Percentiles rank a stretch among this genome's conserved stretches.
These are phyloP conservation scores for Nitzschia sp. DNA, from an alignment of 108 stramenopile genomes.

Conservation along the genomic window DNA sequence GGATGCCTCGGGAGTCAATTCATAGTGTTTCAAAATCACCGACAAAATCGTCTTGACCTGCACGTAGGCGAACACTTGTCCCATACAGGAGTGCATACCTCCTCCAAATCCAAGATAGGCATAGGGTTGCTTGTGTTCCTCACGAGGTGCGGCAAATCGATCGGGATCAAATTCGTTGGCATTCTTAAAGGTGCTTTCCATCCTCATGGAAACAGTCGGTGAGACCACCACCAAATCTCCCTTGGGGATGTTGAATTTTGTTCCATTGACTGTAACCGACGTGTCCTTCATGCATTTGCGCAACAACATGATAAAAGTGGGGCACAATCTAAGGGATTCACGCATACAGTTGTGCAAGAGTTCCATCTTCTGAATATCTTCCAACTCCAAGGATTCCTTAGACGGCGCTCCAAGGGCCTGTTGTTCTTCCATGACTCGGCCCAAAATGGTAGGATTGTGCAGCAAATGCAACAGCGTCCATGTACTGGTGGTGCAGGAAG, in stretches of 20 bases:
- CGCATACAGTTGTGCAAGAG: conserved; percentile 93
- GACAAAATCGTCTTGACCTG: conserved; percentile 99
- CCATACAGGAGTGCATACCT: conserved; percentile 99
- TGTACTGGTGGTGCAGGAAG: conserved; percentile 94
- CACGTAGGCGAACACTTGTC: conserved; percentile 97
- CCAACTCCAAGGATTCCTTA: conserved; percentile 55
- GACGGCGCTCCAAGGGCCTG: conserved; percentile 6
- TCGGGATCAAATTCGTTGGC: conserved; percentile 97
- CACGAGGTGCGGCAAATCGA: conserved; percentile 89
- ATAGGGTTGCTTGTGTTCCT: conserved; percentile 96
- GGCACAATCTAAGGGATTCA: conserved; percentile 95
- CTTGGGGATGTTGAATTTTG: conserved; percentile 80
- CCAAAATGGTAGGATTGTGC: conserved; percentile 78
- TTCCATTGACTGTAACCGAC: conserved; percentile 69
- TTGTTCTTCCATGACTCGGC: conserved; percentile 89
- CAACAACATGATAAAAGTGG: conserved; percentile 97
- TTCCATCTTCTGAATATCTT: conserved; percentile 86
- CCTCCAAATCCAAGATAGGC: conserved; percentile 98
- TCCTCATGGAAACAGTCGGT: conserved; percentile 91
- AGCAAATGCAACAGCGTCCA: conserved; percentile 92
- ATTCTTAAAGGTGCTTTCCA: conserved; percentile 89
- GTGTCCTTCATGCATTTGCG: conserved; percentile 91
- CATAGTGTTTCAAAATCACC: conserved; percentile 90
- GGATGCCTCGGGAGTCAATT: conserved; percentile 82
- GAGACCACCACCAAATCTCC: conserved; percentile 92